Conservation (phyloP, 2,329 filamentous ascomycete species). For the Sporothrix pseudoabietina region DNA sequence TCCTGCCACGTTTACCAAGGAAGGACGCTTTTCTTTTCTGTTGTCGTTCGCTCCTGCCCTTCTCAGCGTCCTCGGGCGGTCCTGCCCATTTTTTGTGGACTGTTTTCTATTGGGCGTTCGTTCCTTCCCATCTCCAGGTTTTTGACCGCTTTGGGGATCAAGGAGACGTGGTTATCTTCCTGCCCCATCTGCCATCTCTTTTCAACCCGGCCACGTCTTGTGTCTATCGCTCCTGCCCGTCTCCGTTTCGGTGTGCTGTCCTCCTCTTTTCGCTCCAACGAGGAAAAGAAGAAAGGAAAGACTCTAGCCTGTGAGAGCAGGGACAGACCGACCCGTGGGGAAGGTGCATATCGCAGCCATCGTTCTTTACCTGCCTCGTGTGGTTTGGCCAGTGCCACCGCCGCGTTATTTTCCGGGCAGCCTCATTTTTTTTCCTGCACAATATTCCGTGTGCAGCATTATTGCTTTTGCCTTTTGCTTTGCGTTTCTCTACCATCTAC, state of each 20-base stretch:
- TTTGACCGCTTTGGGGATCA: constrained; percentile 18
- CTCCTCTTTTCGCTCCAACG: not conserved
- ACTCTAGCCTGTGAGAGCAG: not conserved
- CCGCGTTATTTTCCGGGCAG: constrained; percentile 6
- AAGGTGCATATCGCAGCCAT: constrained; percentile 7
- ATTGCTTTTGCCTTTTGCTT: not conserved
- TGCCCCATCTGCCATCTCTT: constrained; percentile 18
- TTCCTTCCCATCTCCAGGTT: constrained; percentile 16
- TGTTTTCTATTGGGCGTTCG: constrained; percentile 12
- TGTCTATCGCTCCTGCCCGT: not conserved
- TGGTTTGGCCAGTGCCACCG: constrained; percentile 21
- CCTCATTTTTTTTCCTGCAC: constrained; percentile 17
- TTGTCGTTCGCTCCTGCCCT: constrained; percentile 14
- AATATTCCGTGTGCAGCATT: not conserved
- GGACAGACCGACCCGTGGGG: not conserved
- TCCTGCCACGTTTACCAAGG: not conserved
- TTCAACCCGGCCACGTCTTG: constrained; percentile 9
- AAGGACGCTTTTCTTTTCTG: not conserved
- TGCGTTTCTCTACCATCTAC: not conserved
- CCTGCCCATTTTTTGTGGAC: constrained; percentile 4
- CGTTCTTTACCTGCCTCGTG: not conserved
- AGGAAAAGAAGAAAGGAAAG: not conserved
- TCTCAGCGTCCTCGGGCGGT: not conserved
- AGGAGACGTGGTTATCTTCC: constrained; percentile 17
- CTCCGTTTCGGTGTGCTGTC: not conserved